Evolutionary conservation across 1,284 basidiomycete species (phyloP), one percentile per base, ranked within the genome.

Genomic region (Phylloporus sp.): DNA sequence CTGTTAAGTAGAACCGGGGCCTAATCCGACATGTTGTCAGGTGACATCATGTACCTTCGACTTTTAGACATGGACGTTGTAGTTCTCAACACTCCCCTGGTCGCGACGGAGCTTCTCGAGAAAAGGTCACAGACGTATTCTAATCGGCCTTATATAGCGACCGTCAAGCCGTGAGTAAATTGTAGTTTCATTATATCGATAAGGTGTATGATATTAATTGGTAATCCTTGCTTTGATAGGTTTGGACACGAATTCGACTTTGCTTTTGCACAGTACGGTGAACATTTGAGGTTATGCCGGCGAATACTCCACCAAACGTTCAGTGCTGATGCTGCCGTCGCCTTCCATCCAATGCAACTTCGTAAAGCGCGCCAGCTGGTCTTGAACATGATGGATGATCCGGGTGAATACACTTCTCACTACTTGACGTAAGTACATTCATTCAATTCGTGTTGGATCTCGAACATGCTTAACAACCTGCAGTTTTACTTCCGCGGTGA

Each of bases 401-500:
- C 67, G 17, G 57, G 61, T 3, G 45, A 59, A 37, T 70, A 65
- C 52, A 2, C 35, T 4, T 52, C 23, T 17, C 68, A 66, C 63
- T 62, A 55, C 35, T 62, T 52, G 4, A 62, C 52, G 65, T 69
- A 19, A 49, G 68, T n/a, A 4, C n/a, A 5, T 45, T 20, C n/a
- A 29, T 35, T 35, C 19, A 41, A 19, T 20, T 41, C 25, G 23
- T 29, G 3, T 19, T 39, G 58, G 23, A 20, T 12, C 14, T n/a
- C 41, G 14, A 39, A 59, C 45, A 3, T n/a, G n/a, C 6, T 12
- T 3, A 14, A 14, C 52, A n/a, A 6, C 5, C 17, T 15, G 45
- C n/a, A 71, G 70, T 20, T 71, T 72, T 41, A 62, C 70, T 1
- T 60, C 70, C 23, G 52, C 70, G 6, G 27, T 72, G n/a, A 58